These are phyloP conservation scores for Aspergillus calidoustus DNA, from an alignment of 2,329 filamentous ascomycete species.

Conservation along the genomic window DNA sequence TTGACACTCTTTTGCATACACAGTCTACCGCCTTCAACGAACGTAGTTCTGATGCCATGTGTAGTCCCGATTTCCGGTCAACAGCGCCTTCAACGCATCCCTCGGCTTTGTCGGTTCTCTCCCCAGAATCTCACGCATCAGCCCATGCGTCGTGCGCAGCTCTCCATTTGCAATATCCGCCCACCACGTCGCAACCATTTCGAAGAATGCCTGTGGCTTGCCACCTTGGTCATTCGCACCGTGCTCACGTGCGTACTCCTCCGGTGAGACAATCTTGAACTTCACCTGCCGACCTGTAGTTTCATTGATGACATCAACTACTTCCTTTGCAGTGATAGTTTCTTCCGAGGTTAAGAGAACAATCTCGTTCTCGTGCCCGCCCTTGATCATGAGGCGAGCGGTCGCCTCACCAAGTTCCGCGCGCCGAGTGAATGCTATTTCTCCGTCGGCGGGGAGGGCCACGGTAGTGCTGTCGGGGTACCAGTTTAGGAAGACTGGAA, in stretches of 20 bases:
- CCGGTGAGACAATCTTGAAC: constrained; percentile 39
- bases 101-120: constrained; percentile 49
- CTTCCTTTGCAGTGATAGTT: constrained; percentile 39
- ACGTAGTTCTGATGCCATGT: constrained; percentile 53
- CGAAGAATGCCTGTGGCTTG: constrained; percentile 45
- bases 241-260: constrained; percentile 40
- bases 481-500: constrained; percentile 61
- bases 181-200: constrained; percentile 50
- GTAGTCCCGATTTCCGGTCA: constrained; percentile 40
- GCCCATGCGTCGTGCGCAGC: constrained; percentile 45
- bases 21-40: not conserved
- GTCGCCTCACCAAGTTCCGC: constrained; percentile 61
- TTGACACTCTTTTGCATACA: constrained; percentile 10
- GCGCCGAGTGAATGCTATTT: constrained; percentile 56
- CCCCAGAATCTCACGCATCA: constrained; percentile 51
- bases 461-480: constrained; percentile 40
- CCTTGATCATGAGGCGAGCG: constrained; percentile 55
- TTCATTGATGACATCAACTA: constrained; percentile 46
- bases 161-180: constrained; percentile 52
- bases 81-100: constrained; percentile 35
- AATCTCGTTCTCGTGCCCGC: constrained; percentile 40
- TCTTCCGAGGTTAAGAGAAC: constrained; percentile 46
- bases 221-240: constrained; percentile 41
- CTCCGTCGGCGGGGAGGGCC: constrained; percentile 45
- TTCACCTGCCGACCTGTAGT: constrained; percentile 38